Base-by-base conservation (phyloP, 164 flowering plant species). In the Berberis vulgaris region DNA sequence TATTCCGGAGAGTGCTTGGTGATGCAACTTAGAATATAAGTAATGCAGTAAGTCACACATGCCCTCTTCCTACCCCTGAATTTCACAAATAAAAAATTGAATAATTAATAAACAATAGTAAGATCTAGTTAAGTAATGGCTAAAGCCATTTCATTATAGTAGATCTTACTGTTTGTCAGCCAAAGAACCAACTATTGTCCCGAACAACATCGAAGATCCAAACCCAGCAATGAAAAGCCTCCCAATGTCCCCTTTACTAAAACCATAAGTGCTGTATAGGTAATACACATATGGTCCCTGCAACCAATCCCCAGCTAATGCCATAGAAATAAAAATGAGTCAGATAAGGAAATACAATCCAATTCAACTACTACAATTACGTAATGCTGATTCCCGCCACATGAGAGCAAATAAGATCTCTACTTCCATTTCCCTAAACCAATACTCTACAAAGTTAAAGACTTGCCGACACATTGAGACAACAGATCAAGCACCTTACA, bases 151-250 rank as follows among this genome's bases (percentile, higher is more conserved):
- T 46, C 47, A 3, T 40, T 50, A 44, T 40, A 56, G 53, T 54
- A 65, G 5, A 26, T 63, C 96, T 81, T 69, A 94, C 99, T 87
- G 96, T 85, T 94, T 94, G 77, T 94, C 99, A 42, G 99, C 99
- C 13, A 94, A 77, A 65, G 99, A 94, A 71, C 99, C 99, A 66
- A 94, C 99, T 69, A 91, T 81, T 0, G 99, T 94, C 60, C 99
- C 99, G 67, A 94, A 94, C 80, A 94, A 68, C 97, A 91, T 91
- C 58, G 99, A 94, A 61, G 99, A 94, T 53, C 99, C 99, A 77
- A 94, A 94, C 44, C 97, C 99, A 69, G 99, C 99, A 71, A 94
- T 91, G 60, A 94, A 94, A 44, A 94, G 91, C 66, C 87, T 95
- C 12, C 99, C 99, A 57, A 94, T 94, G 41, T 94, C 99, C 55